These are phyloP conservation scores for Phytophthora parvispora DNA, from an alignment of 352 stramenopile species.

Conservation along the genomic window DNA sequence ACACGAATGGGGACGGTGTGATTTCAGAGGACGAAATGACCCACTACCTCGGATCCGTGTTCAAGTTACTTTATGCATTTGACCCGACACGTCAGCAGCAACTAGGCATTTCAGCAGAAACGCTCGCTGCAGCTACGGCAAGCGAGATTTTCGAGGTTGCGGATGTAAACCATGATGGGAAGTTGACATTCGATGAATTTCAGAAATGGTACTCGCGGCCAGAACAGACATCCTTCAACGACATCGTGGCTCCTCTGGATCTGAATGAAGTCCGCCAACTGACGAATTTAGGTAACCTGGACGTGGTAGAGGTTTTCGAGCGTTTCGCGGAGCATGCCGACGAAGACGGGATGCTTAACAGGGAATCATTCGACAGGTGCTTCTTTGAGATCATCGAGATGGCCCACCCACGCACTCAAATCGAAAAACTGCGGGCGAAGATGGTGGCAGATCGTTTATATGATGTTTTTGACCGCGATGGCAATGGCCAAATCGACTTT, in stretches of 20 bases:
- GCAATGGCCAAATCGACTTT: slow-evolving; percentile 86
- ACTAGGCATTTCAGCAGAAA: slow-evolving; percentile 67
- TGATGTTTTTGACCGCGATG: slow-evolving; percentile 84
- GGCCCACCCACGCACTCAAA: slow-evolving; percentile 69
- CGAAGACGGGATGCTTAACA: slow-evolving; percentile 65
- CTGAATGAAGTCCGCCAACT: slow-evolving; percentile 87
- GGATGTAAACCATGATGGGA: slow-evolving; percentile 87
- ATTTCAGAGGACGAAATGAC: slow-evolving; percentile 90
- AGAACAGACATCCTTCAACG: slow-evolving; percentile 76
- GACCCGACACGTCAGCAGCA: slow-evolving; percentile 71
- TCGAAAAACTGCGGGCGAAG: slow-evolving; percentile 71
- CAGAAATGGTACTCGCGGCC: slow-evolving; percentile 84
- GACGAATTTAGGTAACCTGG: slow-evolving; percentile 84
- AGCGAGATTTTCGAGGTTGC: slow-evolving; percentile 90
- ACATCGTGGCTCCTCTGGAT: slow-evolving; percentile 76
- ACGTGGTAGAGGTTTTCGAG: slow-evolving; percentile 91
- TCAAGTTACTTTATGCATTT: slow-evolving; percentile 81
- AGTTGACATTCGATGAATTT: slow-evolving; percentile 90
- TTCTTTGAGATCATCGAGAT: slow-evolving; percentile 80
- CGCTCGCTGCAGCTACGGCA: slow-evolving; percentile 74
- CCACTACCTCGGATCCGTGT: slow-evolving; percentile 88
- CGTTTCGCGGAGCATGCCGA: slow-evolving; percentile 82
- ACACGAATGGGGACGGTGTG: slow-evolving; percentile 84
- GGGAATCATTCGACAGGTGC: slow-evolving; percentile 78
- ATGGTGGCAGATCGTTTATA: slow-evolving; percentile 83